Base-by-base conservation (phyloP, 1,284 basidiomycete species). In the Cryptococcus deneoformans region DNA sequence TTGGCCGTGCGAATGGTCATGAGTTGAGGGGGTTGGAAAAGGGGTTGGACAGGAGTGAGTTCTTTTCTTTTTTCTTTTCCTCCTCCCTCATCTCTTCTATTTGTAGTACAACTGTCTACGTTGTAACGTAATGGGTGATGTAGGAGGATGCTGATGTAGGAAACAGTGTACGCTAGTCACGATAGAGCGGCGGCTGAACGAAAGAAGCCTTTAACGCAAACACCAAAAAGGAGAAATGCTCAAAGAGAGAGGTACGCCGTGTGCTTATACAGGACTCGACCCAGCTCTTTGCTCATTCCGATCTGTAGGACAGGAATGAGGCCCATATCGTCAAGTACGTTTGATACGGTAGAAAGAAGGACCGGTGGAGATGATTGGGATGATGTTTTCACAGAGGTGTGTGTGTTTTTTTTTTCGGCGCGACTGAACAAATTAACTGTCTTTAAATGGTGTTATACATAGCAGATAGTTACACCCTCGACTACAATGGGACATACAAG, bases 31-130 rank as follows among this genome's bases (percentile, higher is more conserved):
- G 37, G 6, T 37, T 59, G 2, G 59, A 60, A 34, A 40, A 48
- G 36, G 59, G 49, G 7, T 54, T 57, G 50, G 56, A 55, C 42
- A 42, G 53, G 38, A 14, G 58, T 60, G 39, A 50, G 53, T 29
- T 24, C 20, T 12, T 37, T 9, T 10, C 10, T 29, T 29, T 29
- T 2, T 29, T 5, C 29, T 29, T 29, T 5, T 5, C 29, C 29
- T 5, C 29, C 29, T 29, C 29, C 29, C 5, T 29, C 29, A 29
- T 29, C 29, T 29, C 5, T 29, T 29, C 29, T 29, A 4, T 29
- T 29, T 29, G 29, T 29, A 29, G 29, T 29, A 29, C 5, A 29
- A 29, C 29, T 29, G 5, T 5, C 29, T 29, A 29, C 29, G 5
- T 29, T 29, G 29, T 29, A 5, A 6, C 29, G 29, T 5, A 24